Evolutionary conservation across 345 rosid species (phyloP).

Genomic region (Abelmoschus esculentus): DNA sequence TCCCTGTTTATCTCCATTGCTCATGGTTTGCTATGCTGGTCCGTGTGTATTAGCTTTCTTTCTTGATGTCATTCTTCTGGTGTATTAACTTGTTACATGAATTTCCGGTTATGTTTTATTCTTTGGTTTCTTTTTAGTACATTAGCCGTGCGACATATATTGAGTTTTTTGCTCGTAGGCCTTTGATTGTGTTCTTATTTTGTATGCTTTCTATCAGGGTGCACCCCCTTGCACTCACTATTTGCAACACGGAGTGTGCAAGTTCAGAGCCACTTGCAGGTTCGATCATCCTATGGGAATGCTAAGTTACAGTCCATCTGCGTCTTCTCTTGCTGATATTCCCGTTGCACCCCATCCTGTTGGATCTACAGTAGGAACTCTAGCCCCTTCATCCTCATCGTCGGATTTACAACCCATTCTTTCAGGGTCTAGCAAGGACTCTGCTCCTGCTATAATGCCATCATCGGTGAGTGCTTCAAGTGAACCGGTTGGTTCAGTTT

Average conservation of each 20-base stretch:
- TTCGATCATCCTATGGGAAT: constrained; percentile 66
- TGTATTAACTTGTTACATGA: no score
- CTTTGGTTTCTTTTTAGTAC: no score
- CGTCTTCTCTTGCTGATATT: constrained; percentile 74
- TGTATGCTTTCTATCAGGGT: constrained; percentile 35
- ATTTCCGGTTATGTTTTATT: no score
- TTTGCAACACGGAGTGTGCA: constrained; percentile 55
- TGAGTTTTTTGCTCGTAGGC: no score
- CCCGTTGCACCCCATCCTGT: constrained; percentile 63
- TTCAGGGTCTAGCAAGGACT: constrained; percentile 42
- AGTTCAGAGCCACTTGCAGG: constrained; percentile 64
- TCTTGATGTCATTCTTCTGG: no score
- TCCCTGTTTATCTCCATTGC: background rate
- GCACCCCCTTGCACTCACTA: constrained; percentile 54
- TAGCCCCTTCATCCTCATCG: constrained; percentile 60
- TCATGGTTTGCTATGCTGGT: background rate
- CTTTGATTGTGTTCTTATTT: background rate
- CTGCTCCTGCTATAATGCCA: constrained; percentile 28
- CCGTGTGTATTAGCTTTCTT: no score
- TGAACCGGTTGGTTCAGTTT: constrained; percentile 31
- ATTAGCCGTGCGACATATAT: no score
- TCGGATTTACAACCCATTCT: constrained; percentile 47
- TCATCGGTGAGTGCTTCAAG: constrained; percentile 31
- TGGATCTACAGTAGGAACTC: constrained; percentile 56
- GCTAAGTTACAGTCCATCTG: constrained; percentile 61